Base-by-base conservation (phyloP, 352 stramenopile genomes). In the Halophytophthora batemanensis region DNA sequence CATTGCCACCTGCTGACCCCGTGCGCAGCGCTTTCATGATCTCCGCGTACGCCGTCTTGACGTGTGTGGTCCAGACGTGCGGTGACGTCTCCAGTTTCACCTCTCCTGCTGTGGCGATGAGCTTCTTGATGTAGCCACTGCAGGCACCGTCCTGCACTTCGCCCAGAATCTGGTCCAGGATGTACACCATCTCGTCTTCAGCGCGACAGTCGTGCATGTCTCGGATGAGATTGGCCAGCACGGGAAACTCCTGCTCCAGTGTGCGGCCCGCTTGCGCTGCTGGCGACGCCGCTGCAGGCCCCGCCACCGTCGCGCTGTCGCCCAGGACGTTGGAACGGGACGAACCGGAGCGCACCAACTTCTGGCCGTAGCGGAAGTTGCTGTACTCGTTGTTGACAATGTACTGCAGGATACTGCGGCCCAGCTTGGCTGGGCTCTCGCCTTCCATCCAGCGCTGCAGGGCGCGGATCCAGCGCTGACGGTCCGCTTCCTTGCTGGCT, bases 151-250 rank as follows among this genome's bases (percentile, higher is more conserved):
- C 76, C 34, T 79, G 64, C 22, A 91, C 77, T 69, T 93, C 82
- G 4, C 80, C 80, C 22, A 91, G 46, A 17, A 93, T 69, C 53
- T 91, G 82, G 51, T 93, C 82, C 37, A 93, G 45, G 33, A 93
- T 87, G 56, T 88, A 90, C 37, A 93, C 78, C 74, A 93, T 85
- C 43, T 90, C 82, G 51, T 88, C 71, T 43, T 83, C 76, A 17
- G 80, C 60, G 35, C 82, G 69, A 45, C 76, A 89, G 51, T 84
- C 81, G 56, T 91, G 48, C 64, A 93, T 70, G 40, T 91, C 80
- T 4, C 82, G 77, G 29, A 93, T 75, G 46, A 93, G 58, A 25
- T 81, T 87, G 6, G 82, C 76, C 1, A 93, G 69, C 34, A 93
- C 74, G 0, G 80, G 64, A 41, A 89, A 85, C 7, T 90, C 78